Evolutionary conservation across 2,329 filamentous ascomycete species (phyloP), one percentile per base, ranked within the genome.

Genomic region (Geosmithia flava): DNA sequence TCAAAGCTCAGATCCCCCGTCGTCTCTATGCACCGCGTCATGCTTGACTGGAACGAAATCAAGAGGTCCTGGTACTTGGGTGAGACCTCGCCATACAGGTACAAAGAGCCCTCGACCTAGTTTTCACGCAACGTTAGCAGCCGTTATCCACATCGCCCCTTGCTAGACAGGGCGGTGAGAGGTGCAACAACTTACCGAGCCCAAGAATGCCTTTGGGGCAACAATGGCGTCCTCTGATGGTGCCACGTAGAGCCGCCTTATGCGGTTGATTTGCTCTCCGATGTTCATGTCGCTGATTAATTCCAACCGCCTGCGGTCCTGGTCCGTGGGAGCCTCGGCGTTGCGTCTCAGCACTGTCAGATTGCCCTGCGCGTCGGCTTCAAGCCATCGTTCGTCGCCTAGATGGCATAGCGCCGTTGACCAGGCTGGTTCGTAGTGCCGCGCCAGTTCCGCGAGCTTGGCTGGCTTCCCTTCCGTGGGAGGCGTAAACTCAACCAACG

Each of bases 211-310:
- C 58, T 79, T 81, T 0, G 93, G 91, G 7, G 83, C 69, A 7
- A 96, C 80, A 23, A 83, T 71, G 8, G 86, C 80, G 53, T 74
- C 81, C 33, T 79, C 68, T 17, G 74, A 74, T 3, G 80, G 71
- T 27, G 79, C 73, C 10, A 94, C 79, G 48, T 83, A 73, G 17
- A 97, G 78, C 27, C 78, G 78, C 20, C 83, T 78, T 48, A 97
- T 95, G 30, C 81, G 78, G 60, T 98, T 98, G 48, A 97, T 87
- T 77, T 93, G 88, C 62, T 98, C 91, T 1, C 93, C 90, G 10
- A 98, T 71, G 43, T 84, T 81, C 53, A 97, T 80, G 63, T 96
- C 90, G 51, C 85, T 83, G 1, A 80, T 87, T 5, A 89, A 72
- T 42, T 87, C 76, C 54, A 97, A 67, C 27, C 80, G 74, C 46